Percentiles rank a stretch among this genome's conserved stretches.
Evolutionary conservation across 176 grass and related monocot species (phyloP).

Genomic region (Canna indica): DNA sequence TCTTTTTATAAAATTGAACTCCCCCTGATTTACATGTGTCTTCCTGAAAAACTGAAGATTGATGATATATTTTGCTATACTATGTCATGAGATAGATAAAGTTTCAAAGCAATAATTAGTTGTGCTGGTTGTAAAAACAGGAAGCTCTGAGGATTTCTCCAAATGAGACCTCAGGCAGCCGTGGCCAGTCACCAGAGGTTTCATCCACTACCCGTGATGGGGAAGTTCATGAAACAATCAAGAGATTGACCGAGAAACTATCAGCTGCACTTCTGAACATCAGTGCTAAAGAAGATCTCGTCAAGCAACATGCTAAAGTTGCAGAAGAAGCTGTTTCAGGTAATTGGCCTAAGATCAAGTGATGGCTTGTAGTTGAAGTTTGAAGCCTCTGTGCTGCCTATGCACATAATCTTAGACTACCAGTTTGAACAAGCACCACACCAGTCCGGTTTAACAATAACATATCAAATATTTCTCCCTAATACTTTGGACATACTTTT

Average conservation of each 20-base stretch:
- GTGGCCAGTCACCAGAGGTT: constrained; percentile 24
- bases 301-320: constrained; percentile 91
- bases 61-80: background rate
- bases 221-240: constrained; percentile 43
- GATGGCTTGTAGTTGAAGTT: background rate
- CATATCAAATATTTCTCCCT: background rate
- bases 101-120: constrained; percentile 9
- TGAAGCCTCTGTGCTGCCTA: background rate
- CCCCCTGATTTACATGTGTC: background rate
- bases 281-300: constrained; percentile 81
- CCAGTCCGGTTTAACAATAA: background rate
- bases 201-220: constrained; percentile 19
- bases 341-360: constrained; percentile 15
- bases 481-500: background rate
- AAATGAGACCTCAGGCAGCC: constrained; percentile 31
- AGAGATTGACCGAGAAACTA: constrained; percentile 76
- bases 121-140: constrained; percentile 32
- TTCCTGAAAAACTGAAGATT: background rate
- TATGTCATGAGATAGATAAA: background rate
- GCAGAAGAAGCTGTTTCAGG: constrained; percentile 96
- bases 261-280: constrained; percentile 73
- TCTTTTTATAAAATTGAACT: too few relatives aligned
- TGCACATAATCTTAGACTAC: background rate
- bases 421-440: background rate
- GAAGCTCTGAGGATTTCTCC: constrained; percentile 11